phyloP scores from a whole-genome alignment of 352 stramenopile species.

The Aphanomyces cochlioides region DNA sequence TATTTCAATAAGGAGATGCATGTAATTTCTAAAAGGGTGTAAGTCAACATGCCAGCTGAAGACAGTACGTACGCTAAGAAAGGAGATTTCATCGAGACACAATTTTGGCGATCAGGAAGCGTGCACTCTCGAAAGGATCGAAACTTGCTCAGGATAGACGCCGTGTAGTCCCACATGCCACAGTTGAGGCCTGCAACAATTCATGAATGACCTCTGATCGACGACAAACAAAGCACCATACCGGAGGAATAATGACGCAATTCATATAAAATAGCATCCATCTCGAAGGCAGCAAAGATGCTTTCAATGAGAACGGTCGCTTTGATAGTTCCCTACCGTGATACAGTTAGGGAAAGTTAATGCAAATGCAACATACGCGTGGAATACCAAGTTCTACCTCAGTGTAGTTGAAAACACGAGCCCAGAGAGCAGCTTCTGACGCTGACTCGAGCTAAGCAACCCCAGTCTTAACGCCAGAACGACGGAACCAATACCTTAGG shows the following conservation, averaged over 20 bases:
- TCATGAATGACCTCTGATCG: not conserved
- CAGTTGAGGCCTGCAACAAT: constrained; percentile 16
- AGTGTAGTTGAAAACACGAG: constrained; percentile 7
- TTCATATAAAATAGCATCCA: constrained; percentile 24
- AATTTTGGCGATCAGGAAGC: constrained; percentile 18
- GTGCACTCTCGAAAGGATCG: constrained; percentile 6
- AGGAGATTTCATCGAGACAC: constrained; percentile 18
- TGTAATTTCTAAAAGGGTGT: not conserved
- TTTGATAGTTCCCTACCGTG: constrained; percentile 19
- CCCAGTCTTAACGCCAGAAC: not conserved
- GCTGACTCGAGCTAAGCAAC: constrained; percentile 26
- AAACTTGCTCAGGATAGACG: constrained; percentile 28
- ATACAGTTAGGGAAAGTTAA: not conserved
- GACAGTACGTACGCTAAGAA: constrained; percentile 11
- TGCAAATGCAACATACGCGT: not conserved
- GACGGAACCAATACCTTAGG: constrained; percentile 2
- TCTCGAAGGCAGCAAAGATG: constrained; percentile 23
- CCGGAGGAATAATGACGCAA: constrained; percentile 22
- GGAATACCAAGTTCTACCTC: constrained; percentile 14
- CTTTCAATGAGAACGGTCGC: constrained; percentile 16
- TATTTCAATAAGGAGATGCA: constrained; percentile 13
- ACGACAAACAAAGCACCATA: not conserved
- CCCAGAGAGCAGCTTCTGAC: constrained; percentile 11
- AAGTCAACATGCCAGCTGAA: not conserved
- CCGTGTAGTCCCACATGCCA: constrained; percentile 27